A percentile compares a stretch with the other conserved stretches of the same genome.
phyloP scores from a whole-genome alignment of 1,139 yeast genomes.

The Suhomyces terraborum region DNA sequence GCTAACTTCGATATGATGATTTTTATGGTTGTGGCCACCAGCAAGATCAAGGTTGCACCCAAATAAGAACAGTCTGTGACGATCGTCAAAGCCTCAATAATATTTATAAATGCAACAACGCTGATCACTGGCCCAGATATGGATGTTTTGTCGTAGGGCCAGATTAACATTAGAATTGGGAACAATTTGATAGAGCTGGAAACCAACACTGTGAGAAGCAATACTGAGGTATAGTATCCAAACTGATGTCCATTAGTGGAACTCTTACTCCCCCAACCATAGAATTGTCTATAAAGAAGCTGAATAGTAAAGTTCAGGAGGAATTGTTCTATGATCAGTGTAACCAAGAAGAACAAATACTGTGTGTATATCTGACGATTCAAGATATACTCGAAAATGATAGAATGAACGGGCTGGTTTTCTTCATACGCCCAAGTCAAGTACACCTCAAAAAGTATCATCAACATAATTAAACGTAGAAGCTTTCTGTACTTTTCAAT shows the following conservation, averaged over 20 bases:
- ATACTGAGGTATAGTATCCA: slow-evolving; percentile 36
- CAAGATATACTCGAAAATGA: slow-evolving; percentile 37
- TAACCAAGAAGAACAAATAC: slow-evolving; percentile 64
- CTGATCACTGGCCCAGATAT: slow-evolving; percentile 63
- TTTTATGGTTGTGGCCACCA: slow-evolving; percentile 13
- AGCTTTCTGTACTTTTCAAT: slow-evolving; percentile 27
- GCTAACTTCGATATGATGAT: slow-evolving; percentile 10
- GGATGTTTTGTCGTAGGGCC: slow-evolving; percentile 86
- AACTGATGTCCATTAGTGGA: slow-evolving; percentile 20
- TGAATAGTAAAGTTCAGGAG: slow-evolving; percentile 56
- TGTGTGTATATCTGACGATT: slow-evolving; percentile 54
- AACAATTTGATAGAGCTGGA: slow-evolving; percentile 79
- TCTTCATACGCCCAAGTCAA: slow-evolving; percentile 92
- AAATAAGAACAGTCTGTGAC: slow-evolving; percentile 49
- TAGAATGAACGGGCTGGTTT: slow-evolving; percentile 40
- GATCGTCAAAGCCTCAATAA: slow-evolving; percentile 65
- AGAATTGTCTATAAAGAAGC: slow-evolving; percentile 33
- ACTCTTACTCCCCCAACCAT: slow-evolving; percentile 35
- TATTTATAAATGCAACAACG: slow-evolving; percentile 57
- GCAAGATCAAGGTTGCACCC: slow-evolving; percentile 29
- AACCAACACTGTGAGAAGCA: slow-evolving; percentile 69
- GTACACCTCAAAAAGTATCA: slow-evolving; percentile 86
- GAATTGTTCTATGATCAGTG: slow-evolving; percentile 61
- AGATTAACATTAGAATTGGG: slow-evolving; percentile 91
- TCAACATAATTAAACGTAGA: slow-evolving; percentile 58